Conservation (phyloP, 345 rosid species). For the Laguncularia racemosa region DNA sequence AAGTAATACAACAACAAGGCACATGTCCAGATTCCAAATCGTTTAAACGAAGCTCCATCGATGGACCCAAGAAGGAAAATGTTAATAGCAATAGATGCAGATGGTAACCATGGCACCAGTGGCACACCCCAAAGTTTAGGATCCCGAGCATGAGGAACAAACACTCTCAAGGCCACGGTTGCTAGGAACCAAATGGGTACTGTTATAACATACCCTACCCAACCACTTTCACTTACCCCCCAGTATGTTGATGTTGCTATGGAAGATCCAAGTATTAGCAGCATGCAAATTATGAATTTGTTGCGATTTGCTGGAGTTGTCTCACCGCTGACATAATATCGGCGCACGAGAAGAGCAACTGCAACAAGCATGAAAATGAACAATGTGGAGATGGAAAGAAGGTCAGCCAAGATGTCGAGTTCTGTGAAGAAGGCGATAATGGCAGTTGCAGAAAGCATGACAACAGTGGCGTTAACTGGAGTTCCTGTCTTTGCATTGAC, state of each 20-base stretch:
- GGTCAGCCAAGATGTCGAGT: conserved; percentile 25
- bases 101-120: conserved; percentile 40
- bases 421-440: conserved; percentile 32
- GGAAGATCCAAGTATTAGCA: conserved; percentile 21
- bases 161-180: conserved; percentile 13
- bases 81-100: conserved; percentile 29
- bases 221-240: conserved; percentile 21
- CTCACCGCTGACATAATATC: conserved; percentile 27
- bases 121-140: conserved; percentile 40
- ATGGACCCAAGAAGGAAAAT: conserved; percentile 40
- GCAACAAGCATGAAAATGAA: conserved; percentile 39
- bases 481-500: conserved; percentile 31
- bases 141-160: conserved; percentile 29
- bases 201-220: conserved; percentile 31
- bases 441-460: conserved; percentile 32
- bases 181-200: conserved; percentile 28
- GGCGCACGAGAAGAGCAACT: conserved; percentile 28
- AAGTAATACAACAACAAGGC: conserved; percentile 29
- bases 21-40: conserved; percentile 31
- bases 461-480: conserved; percentile 33
- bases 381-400: conserved; percentile 35
- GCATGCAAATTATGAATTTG: conserved; percentile 20
- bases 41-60: conserved; percentile 18
- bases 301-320: conserved; percentile 14
- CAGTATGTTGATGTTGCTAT: conserved; percentile 24